Evolutionary conservation across 257 asterid genomes (phyloP).

Genomic region (Phtheirospermum japonicum): DNA sequence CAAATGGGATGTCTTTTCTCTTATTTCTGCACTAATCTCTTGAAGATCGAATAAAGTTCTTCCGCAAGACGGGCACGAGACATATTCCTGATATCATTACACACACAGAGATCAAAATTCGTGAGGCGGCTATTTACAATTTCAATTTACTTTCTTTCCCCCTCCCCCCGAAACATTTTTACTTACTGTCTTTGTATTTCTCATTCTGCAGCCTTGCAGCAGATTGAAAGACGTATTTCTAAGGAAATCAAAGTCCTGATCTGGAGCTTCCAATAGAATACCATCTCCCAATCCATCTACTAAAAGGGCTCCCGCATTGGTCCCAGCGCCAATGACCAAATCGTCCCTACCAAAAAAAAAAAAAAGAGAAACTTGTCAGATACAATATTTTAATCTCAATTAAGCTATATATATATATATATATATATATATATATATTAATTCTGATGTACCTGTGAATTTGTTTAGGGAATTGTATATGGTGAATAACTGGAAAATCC

Average conservation of each 20-base stretch:
- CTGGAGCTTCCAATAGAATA: constrained; percentile 79
- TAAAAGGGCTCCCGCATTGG: constrained; percentile 84
- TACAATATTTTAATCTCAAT: constrained; percentile 12
- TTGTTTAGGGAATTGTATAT: constrained; percentile 68
- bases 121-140: neutral
- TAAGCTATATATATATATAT: constrained; percentile 15
- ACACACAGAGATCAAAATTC: constrained; percentile 21
- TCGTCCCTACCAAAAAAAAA: constrained; percentile 62
- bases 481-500: constrained; percentile 89
- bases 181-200: constrained; percentile 94
- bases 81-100: constrained; percentile 70
- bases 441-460: constrained; percentile 66
- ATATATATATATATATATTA: too few species aligned
- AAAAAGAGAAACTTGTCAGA: constrained; percentile 17
- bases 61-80: constrained; percentile 99
- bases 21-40: constrained; percentile 90
- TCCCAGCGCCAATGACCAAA: constrained; percentile 87
- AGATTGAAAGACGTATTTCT: constrained; percentile 90
- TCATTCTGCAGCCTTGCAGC: constrained; percentile 99
- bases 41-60: constrained; percentile 96
- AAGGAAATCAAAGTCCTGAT: constrained; percentile 78
- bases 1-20: constrained; percentile 92
- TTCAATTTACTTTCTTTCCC: neutral
- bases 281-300: constrained; percentile 99
- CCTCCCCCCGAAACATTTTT: neutral